Base-by-base conservation (phyloP, 768 basidiomycete species). In the Mycena galopus region DNA sequence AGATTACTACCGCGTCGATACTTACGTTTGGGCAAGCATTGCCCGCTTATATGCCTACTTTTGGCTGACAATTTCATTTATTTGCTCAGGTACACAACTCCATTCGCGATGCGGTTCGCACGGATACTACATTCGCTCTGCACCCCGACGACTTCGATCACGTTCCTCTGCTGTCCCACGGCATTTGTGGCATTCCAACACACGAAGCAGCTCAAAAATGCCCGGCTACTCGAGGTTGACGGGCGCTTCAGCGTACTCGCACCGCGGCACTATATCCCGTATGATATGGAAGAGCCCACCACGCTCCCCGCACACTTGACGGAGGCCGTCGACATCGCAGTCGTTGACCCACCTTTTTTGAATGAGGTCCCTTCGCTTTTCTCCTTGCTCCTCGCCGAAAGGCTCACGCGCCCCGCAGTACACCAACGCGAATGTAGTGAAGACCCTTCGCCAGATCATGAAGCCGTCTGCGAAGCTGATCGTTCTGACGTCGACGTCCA, bases 161-260 rank as follows among this genome's bases (percentile, higher is more conserved):
- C 83, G 4, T 88, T 86, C 72, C 51, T 88, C 29, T 88, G 85
- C 77, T 85, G 85, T 72, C 86, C 86, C 25, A 88, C 86, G 3
- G 84, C 79, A 3, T 88, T 84, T 50, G 86, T 88, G n/a, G 86
- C 85, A 2, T 87, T 86, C 76, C 85, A 87, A 62, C 83, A 86
- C 70, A 79, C 74, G 21, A 80, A 82, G 32, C 81, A 76, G 10
- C 80, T 82, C 10, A 66, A 77, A 4, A 78, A 78, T 19, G 82
- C 86, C 17, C 71, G 75, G 10, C 78, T 88, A 27, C 79, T 88
- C 19, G 86, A 87, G 74, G 80, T 81, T 57, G 86, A 88, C 60
- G 81, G 83, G 33, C 82, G 86, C 2, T 87, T 87, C 71, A 78
- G 77, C 25, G 81, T 86, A 6, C 80, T 87, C 21, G 78, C 85